Evolutionary conservation across 371 early-diverging fungal species (phyloP), one percentile per base, ranked within the genome.

Genomic region (Zancudomyces culisetae): DNA sequence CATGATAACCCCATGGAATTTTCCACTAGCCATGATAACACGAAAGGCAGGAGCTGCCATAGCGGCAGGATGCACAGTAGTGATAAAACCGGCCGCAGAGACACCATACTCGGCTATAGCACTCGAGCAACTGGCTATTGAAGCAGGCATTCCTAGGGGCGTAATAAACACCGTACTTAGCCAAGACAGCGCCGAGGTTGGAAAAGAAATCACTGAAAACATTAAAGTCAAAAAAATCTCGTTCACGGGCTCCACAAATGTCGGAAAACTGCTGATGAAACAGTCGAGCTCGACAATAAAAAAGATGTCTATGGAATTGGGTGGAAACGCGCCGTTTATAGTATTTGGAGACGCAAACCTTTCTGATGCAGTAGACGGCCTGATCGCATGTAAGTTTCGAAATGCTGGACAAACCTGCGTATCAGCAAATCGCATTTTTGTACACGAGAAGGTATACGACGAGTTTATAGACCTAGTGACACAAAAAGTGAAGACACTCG

Each of bases 1-100:
- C 23, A 66, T 88, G 27, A 79, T 92, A 41, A 89, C 90, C 2
- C 93, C 93, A n/a, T 92, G 87, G 85, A 92, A 92, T 60, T 92
- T 92, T 62, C 93, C 91, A 13, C 75, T 63, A 56, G 93, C 93
- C 19, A 90, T 92, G 90, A 73, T 87, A 10, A 81, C 90, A 0
- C 78, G 92, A 51, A 92, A 92, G 59, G 71, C 80, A 3, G 79
- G 78, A 35, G 81, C 84, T n/a, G 83, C 83, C 13, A 55, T 85
- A 46, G 85, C 86, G 19, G 84, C 81, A 48, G 80, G 79, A 19
- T 84, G 85, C 62, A 83, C 85, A 0, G 78, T 75, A 24, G 68
- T 68, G 1, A 55, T 53, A 21, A 56, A 66, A 18, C 68, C 68
- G 1, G 68, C 68, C 6, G 52, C 82, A 20, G 83, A 87, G 55